phyloP scores from a whole-genome alignment of 768 basidiomycete species.

The Ephemerocybe angulata region DNA sequence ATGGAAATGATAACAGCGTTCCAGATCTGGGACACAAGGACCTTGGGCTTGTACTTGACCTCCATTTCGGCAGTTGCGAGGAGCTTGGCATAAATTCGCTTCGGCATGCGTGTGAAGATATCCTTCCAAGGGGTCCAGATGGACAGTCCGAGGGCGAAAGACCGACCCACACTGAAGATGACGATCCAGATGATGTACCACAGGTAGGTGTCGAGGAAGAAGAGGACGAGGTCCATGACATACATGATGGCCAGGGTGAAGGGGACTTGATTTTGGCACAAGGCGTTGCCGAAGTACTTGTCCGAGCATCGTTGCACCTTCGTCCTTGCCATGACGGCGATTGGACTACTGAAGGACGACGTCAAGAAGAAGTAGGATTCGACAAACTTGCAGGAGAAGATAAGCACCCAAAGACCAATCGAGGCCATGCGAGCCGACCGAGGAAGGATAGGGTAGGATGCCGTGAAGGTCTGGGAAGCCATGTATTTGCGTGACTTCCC shows the following conservation, averaged over 20 bases:
- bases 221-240: slow-evolving; percentile 94
- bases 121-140: slow-evolving; percentile 99
- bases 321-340: slow-evolving; percentile 95
- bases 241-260: slow-evolving; percentile 99
- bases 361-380: slow-evolving; percentile 99
- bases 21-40: slow-evolving; percentile 98
- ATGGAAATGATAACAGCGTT: slow-evolving; percentile 99
- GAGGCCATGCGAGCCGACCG: slow-evolving; percentile 76
- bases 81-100: slow-evolving; percentile 96
- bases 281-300: slow-evolving; percentile 68
- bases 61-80: slow-evolving; percentile 97
- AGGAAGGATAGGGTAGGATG: slow-evolving; percentile 84
- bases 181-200: slow-evolving; percentile 99
- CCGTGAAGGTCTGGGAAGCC: slow-evolving; percentile 98
- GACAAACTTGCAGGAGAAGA: slow-evolving; percentile 94
- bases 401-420: slow-evolving; percentile 82
- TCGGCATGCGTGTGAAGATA: slow-evolving; percentile 92
- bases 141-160: slow-evolving; percentile 88
- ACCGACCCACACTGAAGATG: slow-evolving; percentile 86
- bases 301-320: slow-evolving; percentile 89
- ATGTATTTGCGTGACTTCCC: slow-evolving; percentile 98
- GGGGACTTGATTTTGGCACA: slow-evolving; percentile 90
- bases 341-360: slow-evolving; percentile 92
- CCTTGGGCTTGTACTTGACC: slow-evolving; percentile 99
- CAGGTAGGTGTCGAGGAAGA: slow-evolving; percentile 99